Conservation (phyloP, 1,139 yeast genomes). For the Arxiozyma heterogenica region DNA sequence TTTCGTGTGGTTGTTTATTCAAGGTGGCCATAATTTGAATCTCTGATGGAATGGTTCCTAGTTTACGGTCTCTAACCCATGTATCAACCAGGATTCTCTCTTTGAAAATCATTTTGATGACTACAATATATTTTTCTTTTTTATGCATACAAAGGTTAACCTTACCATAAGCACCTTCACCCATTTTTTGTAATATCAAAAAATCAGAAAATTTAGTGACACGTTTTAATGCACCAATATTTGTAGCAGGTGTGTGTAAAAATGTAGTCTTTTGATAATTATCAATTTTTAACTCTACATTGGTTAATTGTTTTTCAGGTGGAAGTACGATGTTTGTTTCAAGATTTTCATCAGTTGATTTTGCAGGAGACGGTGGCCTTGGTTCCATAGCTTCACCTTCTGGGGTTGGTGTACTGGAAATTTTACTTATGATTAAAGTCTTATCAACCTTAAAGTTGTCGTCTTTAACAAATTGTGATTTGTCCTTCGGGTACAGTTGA, state of each 20-base stretch:
- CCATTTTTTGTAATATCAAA: slow-evolving; percentile 63
- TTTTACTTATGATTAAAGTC: slow-evolving; percentile 21
- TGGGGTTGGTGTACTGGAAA: slow-evolving; percentile 15
- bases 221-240: slow-evolving; percentile 51
- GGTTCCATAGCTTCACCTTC: slow-evolving; percentile 1
- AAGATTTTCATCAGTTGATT: background rate
- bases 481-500: slow-evolving; percentile 22
- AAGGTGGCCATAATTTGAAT: slow-evolving; percentile 83
- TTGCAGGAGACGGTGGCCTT: background rate
- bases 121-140: slow-evolving; percentile 49
- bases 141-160: slow-evolving; percentile 72
- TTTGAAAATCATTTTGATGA: slow-evolving; percentile 82
- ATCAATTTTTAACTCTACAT: too few species aligned
- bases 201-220: slow-evolving; percentile 67
- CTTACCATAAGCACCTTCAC: slow-evolving; percentile 95
- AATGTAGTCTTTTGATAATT: slow-evolving; percentile 9
- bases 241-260: slow-evolving; percentile 12
- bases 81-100: slow-evolving; percentile 91
- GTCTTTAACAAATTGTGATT: slow-evolving; percentile 25
- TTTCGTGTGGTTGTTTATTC: slow-evolving; percentile 71
- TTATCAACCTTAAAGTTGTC: slow-evolving; percentile 27
- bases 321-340: background rate
- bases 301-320: background rate
- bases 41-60: slow-evolving; percentile 92
- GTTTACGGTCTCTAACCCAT: slow-evolving; percentile 85